Evolutionary conservation across 2,329 filamentous ascomycete species (phyloP), one percentile per base, ranked within the genome.

Genomic region (Diaporthe citrichinensis): DNA sequence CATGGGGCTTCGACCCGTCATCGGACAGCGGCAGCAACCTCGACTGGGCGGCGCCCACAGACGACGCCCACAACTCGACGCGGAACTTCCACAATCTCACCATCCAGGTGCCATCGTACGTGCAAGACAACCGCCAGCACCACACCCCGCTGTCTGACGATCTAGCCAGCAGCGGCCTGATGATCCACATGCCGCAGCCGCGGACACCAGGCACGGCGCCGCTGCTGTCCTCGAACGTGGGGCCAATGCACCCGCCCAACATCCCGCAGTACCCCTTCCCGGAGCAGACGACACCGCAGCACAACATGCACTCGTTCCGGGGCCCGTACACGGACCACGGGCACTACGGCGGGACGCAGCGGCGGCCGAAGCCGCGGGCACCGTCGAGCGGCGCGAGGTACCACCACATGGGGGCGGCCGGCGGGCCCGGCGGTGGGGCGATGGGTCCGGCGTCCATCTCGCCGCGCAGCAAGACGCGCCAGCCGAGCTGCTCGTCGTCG

Each of bases 101-200:
- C 41, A 75, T 77, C 55, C 75, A 77, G 57, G 73, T 76, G 57
- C 74, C 36, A n/a, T 65, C 65, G 41, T 75, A 79, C 53, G 76
- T 59, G 51, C 73, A 61, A 9, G 74, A 74, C 46, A 74, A 72
- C 65, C 65, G 61, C 20, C 76, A 73, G 49, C 49, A 69, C 44
- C 46, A 44, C 7, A 39, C 72, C 39, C 55, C 67, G 36, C 49
- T 71, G n/a, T 36, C 49, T 59, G 71, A 78, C 10, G 82, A 82
- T 46, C 76, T 86, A 72, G 80, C 83, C 59, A 72, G 71, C 53
- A 62, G 78, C 25, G 87, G 87, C 1, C 86, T 90, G 75, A 88
- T 89, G 86, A 88, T 90, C 75, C 87, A 90, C 78, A 88, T 89
- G 87, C 88, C 88, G 25, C 87, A 88, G 75, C 85, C 87, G 5